Conservation (phyloP, 768 basidiomycete species). For the Lanmaoa pseudosensibilis region DNA sequence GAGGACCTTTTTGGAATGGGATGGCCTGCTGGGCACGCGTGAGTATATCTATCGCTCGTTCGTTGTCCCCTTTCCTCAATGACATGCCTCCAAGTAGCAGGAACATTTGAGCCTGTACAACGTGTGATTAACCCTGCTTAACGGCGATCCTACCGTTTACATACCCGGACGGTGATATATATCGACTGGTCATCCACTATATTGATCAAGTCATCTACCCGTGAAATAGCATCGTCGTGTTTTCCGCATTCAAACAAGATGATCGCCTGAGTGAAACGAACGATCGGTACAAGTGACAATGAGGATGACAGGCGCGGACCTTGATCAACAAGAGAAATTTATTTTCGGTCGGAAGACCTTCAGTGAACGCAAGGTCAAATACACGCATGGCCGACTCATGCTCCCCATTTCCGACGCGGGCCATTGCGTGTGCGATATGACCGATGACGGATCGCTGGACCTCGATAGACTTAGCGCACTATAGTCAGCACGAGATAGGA, state of each 20-base stretch:
- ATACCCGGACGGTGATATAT: conserved; percentile 7
- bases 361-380: conserved; percentile 11
- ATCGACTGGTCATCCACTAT: neutral
- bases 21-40: neutral
- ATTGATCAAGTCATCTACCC: conserved; percentile 1
- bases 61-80: neutral
- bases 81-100: neutral
- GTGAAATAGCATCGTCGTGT: conserved; percentile 6
- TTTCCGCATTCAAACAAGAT: conserved; percentile 10
- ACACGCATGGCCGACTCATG: neutral
- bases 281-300: rapidly evolving
- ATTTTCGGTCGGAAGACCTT: neutral
- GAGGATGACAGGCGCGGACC: neutral
- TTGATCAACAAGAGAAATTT: conserved; percentile 13
- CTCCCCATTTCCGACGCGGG: neutral
- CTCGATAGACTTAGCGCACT: conserved; percentile 2
- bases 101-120: neutral
- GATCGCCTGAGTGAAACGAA: neutral
- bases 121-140: neutral
- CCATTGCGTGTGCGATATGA: conserved; percentile 8
- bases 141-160: neutral
- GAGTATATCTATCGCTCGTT: neutral
- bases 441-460: conserved; percentile 5
- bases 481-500: neutral
- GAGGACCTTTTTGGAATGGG: neutral